Base-by-base conservation (phyloP, 2,329 filamentous ascomycete genomes). In the Trichoderma lentiforme region DNA sequence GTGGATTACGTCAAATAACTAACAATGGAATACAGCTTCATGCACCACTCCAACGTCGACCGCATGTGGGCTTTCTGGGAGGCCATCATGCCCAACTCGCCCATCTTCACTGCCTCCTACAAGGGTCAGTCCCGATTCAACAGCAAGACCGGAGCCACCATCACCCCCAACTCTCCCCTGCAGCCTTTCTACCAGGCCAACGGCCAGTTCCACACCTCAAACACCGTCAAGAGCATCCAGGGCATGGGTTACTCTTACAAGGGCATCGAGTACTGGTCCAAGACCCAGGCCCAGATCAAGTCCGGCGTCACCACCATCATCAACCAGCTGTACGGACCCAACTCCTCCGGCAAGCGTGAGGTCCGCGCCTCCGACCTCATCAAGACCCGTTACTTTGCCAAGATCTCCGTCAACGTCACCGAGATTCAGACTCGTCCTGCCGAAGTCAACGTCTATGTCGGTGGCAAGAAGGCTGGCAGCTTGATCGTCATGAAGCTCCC, bases 11-110 rank as follows among this genome's bases (percentile, higher is more conserved):
- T 6, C n/a, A 39, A 9, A 26, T 8, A 12, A 21, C 61, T 71
- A 3, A 64, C 34, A 43, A 30, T 15, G 43, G 8, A 32, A 34
- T 28, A 2, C 2, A 70, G 68, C 56, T 70, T 70, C 58, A 70
- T 70, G 68, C 85, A 86, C 73, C 86, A 86, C 80, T 80, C 84
- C 76, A 89, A 92, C 75, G 85, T 92, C 69, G 89, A 92, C 76
- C 86, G 90, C 53, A 82, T 92, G 47, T 91, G 90, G 80, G 85
- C 88, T n/a, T 83, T 86, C 75, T 88, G 83, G 83, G 81, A 86
- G 76, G 82, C 81, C 32, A 82, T 87, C 65, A 75, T 78, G 71
- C 83, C 82, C 26, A 73, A 76, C 60, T 74, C 80, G 72, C 73
- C 76, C 68, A 77, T 82, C 34, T 83, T 84, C 75, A 75, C 71